Percentiles rank a stretch among this genome's conserved stretches.
phyloP scores from a whole-genome alignment of 768 basidiomycete genomes.

The Agaricus subrufescens region DNA sequence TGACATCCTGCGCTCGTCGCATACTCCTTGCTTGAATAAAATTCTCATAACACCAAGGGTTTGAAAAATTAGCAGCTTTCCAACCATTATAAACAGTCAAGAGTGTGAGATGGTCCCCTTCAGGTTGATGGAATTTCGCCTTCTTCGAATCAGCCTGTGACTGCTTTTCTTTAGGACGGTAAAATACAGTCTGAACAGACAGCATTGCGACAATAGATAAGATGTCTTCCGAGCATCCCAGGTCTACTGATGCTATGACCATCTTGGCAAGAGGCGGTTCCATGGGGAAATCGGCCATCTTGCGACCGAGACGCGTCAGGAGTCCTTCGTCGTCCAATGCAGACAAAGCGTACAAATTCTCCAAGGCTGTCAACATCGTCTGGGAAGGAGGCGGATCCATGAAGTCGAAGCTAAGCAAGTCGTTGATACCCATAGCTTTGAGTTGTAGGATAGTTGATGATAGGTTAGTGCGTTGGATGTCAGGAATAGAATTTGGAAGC shows the following conservation, averaged over 20 bases:
- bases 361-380: constrained; percentile 94
- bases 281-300: constrained; percentile 99
- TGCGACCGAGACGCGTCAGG: constrained; percentile 88
- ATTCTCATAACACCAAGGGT: constrained; percentile 99
- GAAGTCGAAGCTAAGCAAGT: constrained; percentile 95
- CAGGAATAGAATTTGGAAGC: constrained; percentile 95
- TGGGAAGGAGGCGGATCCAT: constrained; percentile 99
- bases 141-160: constrained; percentile 99
- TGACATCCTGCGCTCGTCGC: constrained; percentile 94
- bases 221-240: constrained; percentile 98
- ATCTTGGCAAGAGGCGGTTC: constrained; percentile 95
- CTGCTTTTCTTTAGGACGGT: constrained; percentile 99
- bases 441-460: constrained; percentile 90
- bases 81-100: constrained; percentile 97
- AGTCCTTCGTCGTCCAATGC: constrained; percentile 97
- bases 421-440: constrained; percentile 99
- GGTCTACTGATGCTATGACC: constrained; percentile 95
- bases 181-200: constrained; percentile 94
- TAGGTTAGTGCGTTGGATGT: constrained; percentile 94
- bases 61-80: constrained; percentile 94
- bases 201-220: constrained; percentile 97
- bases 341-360: constrained; percentile 90
- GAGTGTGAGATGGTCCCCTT: constrained; percentile 92
- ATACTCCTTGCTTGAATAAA: constrained; percentile 98
- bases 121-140: constrained; percentile 98